Conservation (phyloP, 768 basidiomycete species). For the Tulasnella sp. region DNA sequence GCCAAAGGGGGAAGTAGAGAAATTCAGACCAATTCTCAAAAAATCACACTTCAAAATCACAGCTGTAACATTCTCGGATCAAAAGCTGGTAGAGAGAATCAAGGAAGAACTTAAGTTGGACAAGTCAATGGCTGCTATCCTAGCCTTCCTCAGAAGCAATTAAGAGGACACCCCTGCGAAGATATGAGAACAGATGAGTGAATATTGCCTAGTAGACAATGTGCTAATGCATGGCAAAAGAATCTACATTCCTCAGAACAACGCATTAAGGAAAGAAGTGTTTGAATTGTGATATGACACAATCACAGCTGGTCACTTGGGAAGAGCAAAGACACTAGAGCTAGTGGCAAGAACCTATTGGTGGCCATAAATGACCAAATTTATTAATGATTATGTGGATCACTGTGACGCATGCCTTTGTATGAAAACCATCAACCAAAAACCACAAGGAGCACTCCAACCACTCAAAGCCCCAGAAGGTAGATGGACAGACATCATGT, state of each 20-base stretch:
- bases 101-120: neutral
- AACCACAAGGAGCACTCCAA: slow-evolving; percentile 19
- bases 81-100: neutral
- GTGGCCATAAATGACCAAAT: slow-evolving; percentile 18
- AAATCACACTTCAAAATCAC: neutral
- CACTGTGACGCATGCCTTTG: slow-evolving; percentile 12
- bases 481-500: too few species aligned
- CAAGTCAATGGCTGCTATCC: neutral
- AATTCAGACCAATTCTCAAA: neutral
- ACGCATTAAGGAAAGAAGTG: neutral
- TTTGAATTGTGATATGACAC: neutral
- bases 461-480: too few species aligned
- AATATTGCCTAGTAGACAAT: neutral
- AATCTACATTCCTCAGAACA: neutral
- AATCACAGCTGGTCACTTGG: slow-evolving; percentile 3
- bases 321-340: slow-evolving; percentile 18
- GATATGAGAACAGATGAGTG: neutral
- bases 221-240: too few species aligned
- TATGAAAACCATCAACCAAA: slow-evolving; percentile 1
- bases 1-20: neutral
- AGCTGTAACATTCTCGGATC: neutral
- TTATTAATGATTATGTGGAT: slow-evolving; percentile 22
- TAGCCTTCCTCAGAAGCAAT: neutral
- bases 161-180: neutral
- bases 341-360: slow-evolving; percentile 18